Base-by-base conservation (phyloP, 2,329 filamentous ascomycete genomes). In the Paraphaeosphaeria sporulosa region DNA sequence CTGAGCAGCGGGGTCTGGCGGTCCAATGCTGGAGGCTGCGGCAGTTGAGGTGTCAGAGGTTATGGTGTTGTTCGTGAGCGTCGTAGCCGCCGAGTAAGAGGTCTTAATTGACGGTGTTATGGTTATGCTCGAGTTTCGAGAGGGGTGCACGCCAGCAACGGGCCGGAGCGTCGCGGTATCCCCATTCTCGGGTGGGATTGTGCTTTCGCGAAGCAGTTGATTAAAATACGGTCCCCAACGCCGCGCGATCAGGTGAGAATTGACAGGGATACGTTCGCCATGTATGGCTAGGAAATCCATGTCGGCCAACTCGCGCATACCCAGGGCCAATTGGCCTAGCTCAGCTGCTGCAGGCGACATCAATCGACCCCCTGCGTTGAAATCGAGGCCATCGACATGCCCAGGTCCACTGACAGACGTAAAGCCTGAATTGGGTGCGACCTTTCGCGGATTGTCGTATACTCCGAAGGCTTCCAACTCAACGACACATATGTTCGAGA, bases 191-290 rank as follows among this genome's bases (percentile, higher is more conserved):
- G 91, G 89, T 21, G 57, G 67, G 2, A 91, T 88, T 4, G 85
- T 84, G 46, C 91, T 92, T 77, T 97, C 94, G 30, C 91, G 88
- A 10, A 98, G 83, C 1, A 99, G 85, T 74, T 96, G 92, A 58
- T 97, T 93, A 79, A 99, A 98, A 75, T 96, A 97, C 0, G 93
- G 93, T 0, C 95, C 95, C 95, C 95, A 99, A 73, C 95, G 85
- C 30, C 93, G 87, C 10, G 91, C 90, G 17, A 98, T 85, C 17
- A 99, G 87, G 59, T 93, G 88, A 7, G 95, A 98, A 77, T 96
- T 99, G 67, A 97, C 91, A 0, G 95, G 93, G 66, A 98, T 93
- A 19, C 94, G 88, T 75, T 97, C 94, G 23, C 94, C 94, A 21
- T 91, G 91, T 44, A 97, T 89, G 55, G 94, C 95, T 30, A 98